Base-by-base conservation (phyloP, 257 asterid genomes). In the Jacaranda mimosifolia region DNA sequence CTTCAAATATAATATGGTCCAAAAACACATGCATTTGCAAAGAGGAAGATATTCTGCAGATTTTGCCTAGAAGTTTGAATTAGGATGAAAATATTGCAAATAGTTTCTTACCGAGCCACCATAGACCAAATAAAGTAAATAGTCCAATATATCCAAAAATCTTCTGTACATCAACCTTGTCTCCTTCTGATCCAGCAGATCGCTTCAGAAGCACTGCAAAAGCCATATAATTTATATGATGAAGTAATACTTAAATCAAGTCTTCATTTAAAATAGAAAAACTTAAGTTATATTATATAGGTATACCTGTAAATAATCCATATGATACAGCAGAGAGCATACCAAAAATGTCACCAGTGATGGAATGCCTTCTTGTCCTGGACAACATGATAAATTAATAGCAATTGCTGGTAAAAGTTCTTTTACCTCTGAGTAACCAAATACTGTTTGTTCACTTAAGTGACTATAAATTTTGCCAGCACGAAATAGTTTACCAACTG, bases 51-150 rank as follows among this genome's bases (percentile, higher is more conserved):
- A 26, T 26, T 2, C 32, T 2, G 32, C 32, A 1, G 32, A 26
- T 26, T 26, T 26, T 26, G 32, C 32, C 32, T 26, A 26, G 32
- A 26, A 26, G 32, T 26, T 26, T 26, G 32, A 26, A 26, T 2
- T 26, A 26, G 32, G 32, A 55, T 11, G 5, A n/a, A 67, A 67
- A 53, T 19, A 6, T 73, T 19, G 69, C 35, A 74, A 35, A 63
- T 57, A 32, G 68, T 68, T 68, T 73, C 94, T 86, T 90, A 91
- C 97, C 91, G 56, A 89, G 91, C 97, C 97, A 91, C 97, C 97
- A 92, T 51, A 91, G 90, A 66, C 93, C 92, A 52, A 87, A 56
- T 39, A 91, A 81, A 69, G 97, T 85, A 80, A 89, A 86, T 17
- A 88, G 82, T 70, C 97, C 97, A 12, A 92, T 82, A 82, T 85